phyloP scores from a whole-genome alignment of 2,329 filamentous ascomycete species.

The Aureobasidium melanogenum region DNA sequence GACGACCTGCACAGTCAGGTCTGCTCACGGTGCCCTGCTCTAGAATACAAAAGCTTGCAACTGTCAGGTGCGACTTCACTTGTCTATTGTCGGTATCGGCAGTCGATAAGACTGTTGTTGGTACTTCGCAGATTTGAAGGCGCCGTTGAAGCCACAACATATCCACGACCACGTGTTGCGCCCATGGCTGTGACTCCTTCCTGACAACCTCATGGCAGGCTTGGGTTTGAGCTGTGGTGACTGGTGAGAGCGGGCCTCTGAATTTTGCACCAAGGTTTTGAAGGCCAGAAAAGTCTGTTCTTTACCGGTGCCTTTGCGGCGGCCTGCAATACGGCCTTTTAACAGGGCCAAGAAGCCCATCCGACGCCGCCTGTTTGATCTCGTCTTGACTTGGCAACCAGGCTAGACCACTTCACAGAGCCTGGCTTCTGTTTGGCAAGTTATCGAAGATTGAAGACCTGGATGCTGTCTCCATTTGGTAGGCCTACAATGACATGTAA shows the following conservation, averaged over 20 bases:
- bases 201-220: not conserved
- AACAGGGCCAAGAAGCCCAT: not conserved
- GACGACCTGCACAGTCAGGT: conserved; percentile 1
- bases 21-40: not conserved
- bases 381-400: not conserved
- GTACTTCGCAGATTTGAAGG: not conserved
- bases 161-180: not conserved
- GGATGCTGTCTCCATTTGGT: not conserved
- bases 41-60: not conserved
- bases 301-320: conserved; percentile 1
- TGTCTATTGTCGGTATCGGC: conserved; percentile 1
- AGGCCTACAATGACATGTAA: too few relatives aligned
- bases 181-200: conserved; percentile 1
- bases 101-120: conserved; percentile 9
- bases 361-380: not conserved
- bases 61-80: not conserved
- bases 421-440: not conserved
- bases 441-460: not conserved
- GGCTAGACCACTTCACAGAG: not conserved
- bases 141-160: conserved; percentile 1
- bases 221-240: not conserved
- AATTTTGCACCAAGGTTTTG: not conserved
- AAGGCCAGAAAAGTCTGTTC: conserved; percentile 5
- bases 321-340: not conserved
- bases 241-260: not conserved